These are phyloP conservation scores for Aspergillus aculeatus DNA, from an alignment of 2,329 filamentous ascomycete genomes.

Conservation along the genomic window DNA sequence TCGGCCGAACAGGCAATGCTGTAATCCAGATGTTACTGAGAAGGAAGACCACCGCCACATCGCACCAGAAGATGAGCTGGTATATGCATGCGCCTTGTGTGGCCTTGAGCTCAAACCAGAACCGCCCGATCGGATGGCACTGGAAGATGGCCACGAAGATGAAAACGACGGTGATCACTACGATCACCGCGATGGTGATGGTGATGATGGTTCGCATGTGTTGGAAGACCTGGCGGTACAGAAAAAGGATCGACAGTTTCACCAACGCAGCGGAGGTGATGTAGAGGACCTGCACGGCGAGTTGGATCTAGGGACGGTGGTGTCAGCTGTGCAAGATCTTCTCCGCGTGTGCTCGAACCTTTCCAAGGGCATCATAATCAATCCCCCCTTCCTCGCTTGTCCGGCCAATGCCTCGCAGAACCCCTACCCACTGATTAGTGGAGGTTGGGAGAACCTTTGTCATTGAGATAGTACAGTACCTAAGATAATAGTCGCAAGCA, in stretches of 20 bases:
- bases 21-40: conserved; percentile 1
- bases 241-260: neutral
- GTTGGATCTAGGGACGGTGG: neutral
- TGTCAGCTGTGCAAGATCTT: neutral
- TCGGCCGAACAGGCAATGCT: neutral
- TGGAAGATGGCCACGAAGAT: conserved; percentile 1
- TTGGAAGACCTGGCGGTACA: neutral
- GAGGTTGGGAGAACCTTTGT: too few relatives aligned
- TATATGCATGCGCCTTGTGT: too few relatives aligned
- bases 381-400: too few relatives aligned
- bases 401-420: too few relatives aligned
- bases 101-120: neutral
- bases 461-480: too few relatives aligned
- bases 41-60: neutral
- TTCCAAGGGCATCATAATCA: neutral
- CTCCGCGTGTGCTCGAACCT: neutral
- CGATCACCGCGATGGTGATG: neutral
- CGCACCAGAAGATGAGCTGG: neutral
- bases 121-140: neutral
- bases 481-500: too few relatives aligned
- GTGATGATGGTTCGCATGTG: neutral
- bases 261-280: neutral
- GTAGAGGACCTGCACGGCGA: neutral
- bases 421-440: too few relatives aligned
- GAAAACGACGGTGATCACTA: neutral